These are phyloP conservation scores for Penicillium atrosanguineum DNA, from an alignment of 495 filamentous ascomycete genomes.

Conservation along the genomic window DNA sequence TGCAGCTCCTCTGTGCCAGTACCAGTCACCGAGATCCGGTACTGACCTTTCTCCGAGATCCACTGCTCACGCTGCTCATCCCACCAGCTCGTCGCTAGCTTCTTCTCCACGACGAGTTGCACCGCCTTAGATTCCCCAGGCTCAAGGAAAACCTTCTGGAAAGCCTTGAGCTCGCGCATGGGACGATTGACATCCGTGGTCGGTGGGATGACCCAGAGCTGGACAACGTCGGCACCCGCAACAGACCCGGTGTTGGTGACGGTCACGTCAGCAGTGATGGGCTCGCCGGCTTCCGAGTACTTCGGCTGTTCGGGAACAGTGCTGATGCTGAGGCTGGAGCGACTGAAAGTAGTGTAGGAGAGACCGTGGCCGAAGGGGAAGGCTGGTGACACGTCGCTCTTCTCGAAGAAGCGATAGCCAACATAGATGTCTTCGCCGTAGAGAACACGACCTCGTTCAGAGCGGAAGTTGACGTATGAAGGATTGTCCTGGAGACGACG, in stretches of 20 bases:
- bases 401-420: slow-evolving; percentile 78
- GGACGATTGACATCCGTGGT: slow-evolving; percentile 58
- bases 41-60: slow-evolving; percentile 75
- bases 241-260: slow-evolving; percentile 67
- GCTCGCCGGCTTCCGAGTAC: slow-evolving; percentile 38
- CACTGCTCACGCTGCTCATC: slow-evolving; percentile 68
- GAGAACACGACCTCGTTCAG: slow-evolving; percentile 66
- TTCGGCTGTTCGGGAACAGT: slow-evolving; percentile 29
- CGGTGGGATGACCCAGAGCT: slow-evolving; percentile 69
- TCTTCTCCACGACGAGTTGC: slow-evolving; percentile 65
- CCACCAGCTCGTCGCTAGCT: slow-evolving; percentile 76
- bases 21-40: slow-evolving; percentile 63
- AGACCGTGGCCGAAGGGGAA: slow-evolving; percentile 83
- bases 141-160: slow-evolving; percentile 71
- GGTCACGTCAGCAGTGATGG: slow-evolving; percentile 58
- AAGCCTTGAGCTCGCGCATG: slow-evolving; percentile 75
- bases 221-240: slow-evolving; percentile 72
- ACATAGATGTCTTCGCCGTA: slow-evolving; percentile 77
- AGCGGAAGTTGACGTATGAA: slow-evolving; percentile 67
- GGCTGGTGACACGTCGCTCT: slow-evolving; percentile 53
- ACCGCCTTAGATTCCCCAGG: slow-evolving; percentile 68
- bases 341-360: slow-evolving; percentile 71
- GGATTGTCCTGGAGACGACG: slow-evolving; percentile 62
- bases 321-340: slow-evolving; percentile 55
- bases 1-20: slow-evolving; percentile 42